A percentile compares a stretch with the other conserved stretches of the same genome.
phyloP scores from a whole-genome alignment of 805 yeast species.

The Pichia cephalocereana region DNA sequence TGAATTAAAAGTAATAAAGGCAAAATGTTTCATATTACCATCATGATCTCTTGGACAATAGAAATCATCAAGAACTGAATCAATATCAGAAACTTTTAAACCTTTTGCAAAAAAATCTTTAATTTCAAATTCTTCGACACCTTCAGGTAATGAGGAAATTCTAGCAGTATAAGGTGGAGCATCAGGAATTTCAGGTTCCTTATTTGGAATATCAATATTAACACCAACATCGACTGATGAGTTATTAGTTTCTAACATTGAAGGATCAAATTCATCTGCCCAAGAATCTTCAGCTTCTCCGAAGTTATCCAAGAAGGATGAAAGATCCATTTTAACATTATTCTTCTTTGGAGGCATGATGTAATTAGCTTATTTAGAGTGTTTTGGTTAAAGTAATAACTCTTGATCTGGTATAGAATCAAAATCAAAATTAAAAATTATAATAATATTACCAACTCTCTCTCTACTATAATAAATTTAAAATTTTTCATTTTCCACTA shows the following conservation, averaged over 20 bases:
- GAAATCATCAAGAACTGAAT: conserved; percentile 47
- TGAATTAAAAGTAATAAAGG: conserved; percentile 41
- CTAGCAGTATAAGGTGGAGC: conserved; percentile 89
- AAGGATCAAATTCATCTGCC: conserved; percentile 75
- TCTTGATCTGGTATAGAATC: too few species aligned
- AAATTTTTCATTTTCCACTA: too few species aligned
- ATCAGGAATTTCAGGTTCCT: conserved; percentile 60
- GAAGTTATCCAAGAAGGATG: conserved; percentile 72
- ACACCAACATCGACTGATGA: conserved; percentile 7
- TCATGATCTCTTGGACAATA: conserved; percentile 64
- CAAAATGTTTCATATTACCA: conserved; percentile 54
- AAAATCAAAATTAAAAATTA: too few species aligned
- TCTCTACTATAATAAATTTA: too few species aligned
- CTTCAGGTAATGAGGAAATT: conserved; percentile 78
- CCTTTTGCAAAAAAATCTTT: conserved; percentile 51
- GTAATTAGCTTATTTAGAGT: background rate
- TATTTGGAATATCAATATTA: conserved; percentile 6
- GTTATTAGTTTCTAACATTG: conserved; percentile 5
- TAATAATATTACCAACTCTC: too few species aligned
- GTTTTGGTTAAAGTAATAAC: too few species aligned
- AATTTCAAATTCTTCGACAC: conserved; percentile 56
- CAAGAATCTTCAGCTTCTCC: conserved; percentile 56
- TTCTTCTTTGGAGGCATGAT: conserved; percentile 52
- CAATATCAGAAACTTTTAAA: conserved; percentile 38
- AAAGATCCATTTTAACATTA: conserved; percentile 69